Evolutionary conservation across 169 alveolate species (phyloP), one percentile per base, ranked within the genome.

Genomic region (Theileria parva): DNA sequence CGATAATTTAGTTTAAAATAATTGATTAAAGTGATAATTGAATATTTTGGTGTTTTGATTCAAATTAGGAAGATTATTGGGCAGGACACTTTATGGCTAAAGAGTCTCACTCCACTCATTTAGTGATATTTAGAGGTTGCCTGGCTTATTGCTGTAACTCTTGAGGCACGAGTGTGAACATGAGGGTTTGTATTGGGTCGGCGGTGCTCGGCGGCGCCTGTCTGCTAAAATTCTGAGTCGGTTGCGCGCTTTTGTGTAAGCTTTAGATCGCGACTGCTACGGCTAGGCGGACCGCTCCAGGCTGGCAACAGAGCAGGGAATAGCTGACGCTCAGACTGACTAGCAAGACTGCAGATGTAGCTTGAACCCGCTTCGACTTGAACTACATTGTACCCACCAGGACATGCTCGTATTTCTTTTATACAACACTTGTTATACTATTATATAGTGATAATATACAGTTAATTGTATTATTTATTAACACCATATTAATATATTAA

Each of bases 291-390:
- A 73, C 19, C 80, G 80, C 80, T 59, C 80, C 80, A 73, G 80
- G 80, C 80, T 73, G 80, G 80, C 79, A 73, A 73, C 80, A 73
- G 80, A 73, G 80, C 80, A 73, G 80, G 25, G 80, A 73, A 73
- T 7, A 73, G 80, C 80, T 13, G 80, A 32, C 80, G 79, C 80
- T 73, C 57, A 8, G 2, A 44, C 75, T 28, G 63, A 13, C 57
- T 57, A 67, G 80, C 80, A 61, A n/a, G 80, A 73, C 80, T 8
- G 80, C 80, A 73, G 80, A 28, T 73, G 32, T 28, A 21, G 69
- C 53, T 44, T 13, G 5, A 44, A 44, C 15, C 75, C 48, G 75
- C 17, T 13, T 13, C 2, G 15, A 25, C 75, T 67, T 8, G 74
- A 28, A 28, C 2, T 34, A 50, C 80, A 19, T 34, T 23, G 48